phyloP scores from a whole-genome alignment of 2,329 filamentous ascomycete genomes.

The Beauveria medogensis region DNA sequence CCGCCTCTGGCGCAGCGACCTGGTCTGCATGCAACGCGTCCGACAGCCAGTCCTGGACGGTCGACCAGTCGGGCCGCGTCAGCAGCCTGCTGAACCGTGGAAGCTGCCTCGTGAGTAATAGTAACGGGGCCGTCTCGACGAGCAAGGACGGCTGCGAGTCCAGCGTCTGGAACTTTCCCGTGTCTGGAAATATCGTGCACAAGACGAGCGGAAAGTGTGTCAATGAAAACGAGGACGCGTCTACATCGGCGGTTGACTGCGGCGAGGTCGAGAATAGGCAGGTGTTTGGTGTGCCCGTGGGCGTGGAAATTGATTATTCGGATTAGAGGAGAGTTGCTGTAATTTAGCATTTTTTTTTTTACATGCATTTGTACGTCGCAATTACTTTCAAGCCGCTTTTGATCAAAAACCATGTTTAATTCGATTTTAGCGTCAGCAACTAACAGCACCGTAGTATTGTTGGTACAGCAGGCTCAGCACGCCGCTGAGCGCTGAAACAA shows the following conservation, averaged over 20 bases:
- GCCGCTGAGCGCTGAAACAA: too few species aligned
- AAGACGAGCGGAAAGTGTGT: conserved; percentile 25
- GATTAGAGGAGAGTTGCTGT: not conserved
- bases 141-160: not conserved
- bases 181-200: conserved; percentile 33
- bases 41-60: conserved; percentile 34
- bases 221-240: conserved; percentile 22
- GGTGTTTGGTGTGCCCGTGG: conserved; percentile 36
- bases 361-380: too few species aligned
- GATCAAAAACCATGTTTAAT: too few species aligned
- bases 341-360: too few species aligned
- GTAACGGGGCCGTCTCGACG: conserved; percentile 8
- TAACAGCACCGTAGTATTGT: too few species aligned
- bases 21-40: conserved; percentile 27
- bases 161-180: conserved; percentile 30
- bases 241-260: conserved; percentile 21
- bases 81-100: conserved; percentile 25
- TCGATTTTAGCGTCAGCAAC: too few species aligned
- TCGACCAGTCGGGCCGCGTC: conserved; percentile 22
- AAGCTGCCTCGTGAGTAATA: conserved; percentile 19
- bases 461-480: too few species aligned
- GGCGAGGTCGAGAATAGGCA: conserved; percentile 30
- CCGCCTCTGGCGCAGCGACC: conserved; percentile 14
- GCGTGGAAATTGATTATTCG: conserved; percentile 15
- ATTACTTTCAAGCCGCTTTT: too few species aligned